Evolutionary conservation across 495 filamentous ascomycete genomes (phyloP).

Genomic region (Penicillium ucsense): DNA sequence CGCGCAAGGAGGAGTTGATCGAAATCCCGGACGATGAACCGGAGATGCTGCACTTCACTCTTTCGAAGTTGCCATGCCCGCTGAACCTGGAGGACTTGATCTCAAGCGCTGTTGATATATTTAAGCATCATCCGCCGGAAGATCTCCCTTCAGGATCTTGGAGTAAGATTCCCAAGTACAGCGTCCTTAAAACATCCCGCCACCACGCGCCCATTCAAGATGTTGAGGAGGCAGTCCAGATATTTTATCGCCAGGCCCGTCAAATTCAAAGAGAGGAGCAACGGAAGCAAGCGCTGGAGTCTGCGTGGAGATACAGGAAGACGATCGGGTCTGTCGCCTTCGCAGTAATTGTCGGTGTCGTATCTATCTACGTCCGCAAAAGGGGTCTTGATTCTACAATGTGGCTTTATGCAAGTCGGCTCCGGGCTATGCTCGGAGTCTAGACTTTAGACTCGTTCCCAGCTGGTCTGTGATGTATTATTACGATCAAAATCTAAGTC

Average conservation of each 20-base stretch:
- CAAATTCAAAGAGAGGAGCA: constrained; percentile 57
- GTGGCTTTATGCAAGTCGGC: constrained; percentile 25
- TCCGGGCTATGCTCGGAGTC: constrained; percentile 16
- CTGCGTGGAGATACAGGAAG: constrained; percentile 50
- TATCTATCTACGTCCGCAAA: constrained; percentile 44
- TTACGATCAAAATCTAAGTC: too few species aligned
- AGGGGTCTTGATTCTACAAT: constrained; percentile 34
- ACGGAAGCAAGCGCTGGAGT: constrained; percentile 39
- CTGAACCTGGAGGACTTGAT: constrained; percentile 80
- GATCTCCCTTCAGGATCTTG: constrained; percentile 70
- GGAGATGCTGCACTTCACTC: constrained; percentile 83
- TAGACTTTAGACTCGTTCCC: neutral
- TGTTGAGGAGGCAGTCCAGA: constrained; percentile 48
- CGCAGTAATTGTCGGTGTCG: constrained; percentile 51
- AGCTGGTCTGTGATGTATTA: too few species aligned
- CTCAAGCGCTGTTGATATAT: constrained; percentile 48
- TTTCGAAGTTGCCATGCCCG: constrained; percentile 77
- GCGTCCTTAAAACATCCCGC: constrained; percentile 76
- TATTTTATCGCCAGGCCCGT: constrained; percentile 58
- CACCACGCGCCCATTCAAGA: constrained; percentile 35
- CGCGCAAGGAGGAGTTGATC: constrained; percentile 69
- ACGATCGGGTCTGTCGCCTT: constrained; percentile 48
- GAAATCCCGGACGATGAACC: constrained; percentile 75
- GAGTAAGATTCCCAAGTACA: constrained; percentile 58
- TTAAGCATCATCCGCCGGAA: constrained; percentile 58